Evolutionary conservation across 371 early-diverging fungal genomes (phyloP), one percentile per base, ranked within the genome.

Genomic region (Actinomucor elegans): DNA sequence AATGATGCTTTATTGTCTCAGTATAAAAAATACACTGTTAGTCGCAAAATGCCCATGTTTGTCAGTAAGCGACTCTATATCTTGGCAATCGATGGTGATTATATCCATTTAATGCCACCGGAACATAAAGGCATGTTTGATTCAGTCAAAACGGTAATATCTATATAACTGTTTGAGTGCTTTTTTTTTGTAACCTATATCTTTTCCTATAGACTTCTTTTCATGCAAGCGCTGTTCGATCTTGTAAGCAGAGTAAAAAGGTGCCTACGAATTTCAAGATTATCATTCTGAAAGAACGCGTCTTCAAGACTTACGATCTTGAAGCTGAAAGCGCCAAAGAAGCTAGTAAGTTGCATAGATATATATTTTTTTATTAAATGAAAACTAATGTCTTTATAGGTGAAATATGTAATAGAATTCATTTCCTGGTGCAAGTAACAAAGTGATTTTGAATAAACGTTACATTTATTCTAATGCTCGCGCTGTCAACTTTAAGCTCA

Each of bases 21-120:
- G 23, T 74, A 77, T 36, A 77, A 79, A 64, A 80, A 83, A 66
- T 84, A 81, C 35, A 73, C 85, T 61, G 77, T 96, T 77, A 81
- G 83, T 71, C 64, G 95, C 76, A 67, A 80, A 71, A 86, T 81
- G 72, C 90, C 79, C 29, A 88, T 89, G 85, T 88, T 91, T 68
- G 84, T 94, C 26, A 91, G 93, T 15, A 80, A 82, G 29, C 85
- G 89, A 35, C 91, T 94, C 43, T 86, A 94, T 41, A 72, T 88
- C n/a, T 71, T 98, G 24, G 92, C 94, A 0, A 91, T 98, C 41
- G 96, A 96, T 67, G 97, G 96, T 4, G 95, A 94, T 41, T 92
- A 94, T 55, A 83, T 98, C 31, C 90, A 94, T 52, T 71, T 98
- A 29, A 88, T 93, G 83, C 91, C 94, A 1, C 75, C 90, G 0